Evolutionary conservation across 2,329 filamentous ascomycete species (phyloP).

Genomic region (Trichoderma sp.): DNA sequence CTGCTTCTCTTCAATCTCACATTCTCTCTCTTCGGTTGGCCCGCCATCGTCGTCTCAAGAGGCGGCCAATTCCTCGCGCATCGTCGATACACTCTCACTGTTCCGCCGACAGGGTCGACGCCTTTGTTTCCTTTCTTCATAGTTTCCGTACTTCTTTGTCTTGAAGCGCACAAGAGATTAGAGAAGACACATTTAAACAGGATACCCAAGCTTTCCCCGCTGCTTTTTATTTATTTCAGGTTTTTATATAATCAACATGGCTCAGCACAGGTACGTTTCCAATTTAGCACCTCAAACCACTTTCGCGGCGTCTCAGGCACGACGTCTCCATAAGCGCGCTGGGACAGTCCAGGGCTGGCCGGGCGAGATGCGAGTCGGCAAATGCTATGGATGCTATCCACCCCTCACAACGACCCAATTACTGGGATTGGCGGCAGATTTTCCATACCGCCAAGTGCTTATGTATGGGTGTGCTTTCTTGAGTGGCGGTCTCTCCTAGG

Average conservation of each 20-base stretch:
- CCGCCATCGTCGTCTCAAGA: neutral
- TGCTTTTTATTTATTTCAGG: neutral
- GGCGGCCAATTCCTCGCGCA: conserved; percentile 8
- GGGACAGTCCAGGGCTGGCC: conserved; percentile 9
- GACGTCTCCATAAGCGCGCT: conserved; percentile 15
- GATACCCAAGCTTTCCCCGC: conserved; percentile 19
- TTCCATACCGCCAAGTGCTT: conserved; percentile 15
- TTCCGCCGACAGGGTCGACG: conserved; percentile 1
- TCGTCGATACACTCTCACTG: neutral
- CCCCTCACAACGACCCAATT: conserved; percentile 10
- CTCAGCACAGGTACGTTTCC: conserved; percentile 34
- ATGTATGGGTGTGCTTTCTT: conserved; percentile 16
- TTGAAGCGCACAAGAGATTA: conserved; percentile 8
- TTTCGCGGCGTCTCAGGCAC: neutral
- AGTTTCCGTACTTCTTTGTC: conserved; percentile 4
- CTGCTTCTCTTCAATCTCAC: conserved; percentile 23
- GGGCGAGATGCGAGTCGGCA: conserved; percentile 12
- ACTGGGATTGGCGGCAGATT: conserved; percentile 5
- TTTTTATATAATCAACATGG: conserved; percentile 30
- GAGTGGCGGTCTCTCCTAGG: conserved; percentile 13
- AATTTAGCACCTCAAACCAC: neutral
- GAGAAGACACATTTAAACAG: conserved; percentile 7
- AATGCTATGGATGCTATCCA: neutral
- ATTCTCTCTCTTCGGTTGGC: conserved; percentile 16
- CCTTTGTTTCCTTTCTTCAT: neutral